A percentile compares a stretch with the other conserved stretches of the same genome.
These are phyloP conservation scores for Asterophora lycoperdoides DNA, from an alignment of 768 basidiomycete species.

Conservation along the genomic window DNA sequence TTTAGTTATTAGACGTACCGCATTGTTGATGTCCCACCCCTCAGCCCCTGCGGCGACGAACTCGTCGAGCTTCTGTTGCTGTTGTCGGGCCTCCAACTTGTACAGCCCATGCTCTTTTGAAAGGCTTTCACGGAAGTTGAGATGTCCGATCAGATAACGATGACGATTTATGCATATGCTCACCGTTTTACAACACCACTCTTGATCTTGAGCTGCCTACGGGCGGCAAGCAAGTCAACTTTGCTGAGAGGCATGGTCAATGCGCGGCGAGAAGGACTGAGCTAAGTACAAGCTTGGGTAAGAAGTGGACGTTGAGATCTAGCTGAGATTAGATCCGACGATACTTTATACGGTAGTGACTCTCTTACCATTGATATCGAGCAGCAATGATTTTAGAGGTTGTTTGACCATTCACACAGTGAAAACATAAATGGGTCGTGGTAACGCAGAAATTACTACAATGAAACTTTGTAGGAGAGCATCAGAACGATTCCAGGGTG, in stretches of 20 bases:
- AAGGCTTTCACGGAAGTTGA: conserved; percentile 37
- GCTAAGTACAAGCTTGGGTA: not conserved
- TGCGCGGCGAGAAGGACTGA: not conserved
- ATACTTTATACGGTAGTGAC: no score
- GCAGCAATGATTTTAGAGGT: no score
- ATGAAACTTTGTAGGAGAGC: conserved; percentile 34
- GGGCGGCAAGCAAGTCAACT: conserved; percentile 40
- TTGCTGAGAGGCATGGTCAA: conserved; percentile 33
- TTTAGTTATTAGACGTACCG: conserved; percentile 39
- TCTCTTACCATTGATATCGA: no score
- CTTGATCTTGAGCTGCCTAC: conserved; percentile 77
- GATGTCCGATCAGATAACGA: conserved; percentile 8
- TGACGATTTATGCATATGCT: conserved; percentile 16
- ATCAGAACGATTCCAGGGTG: conserved; percentile 15
- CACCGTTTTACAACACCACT: conserved; percentile 62
- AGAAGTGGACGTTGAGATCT: no score
- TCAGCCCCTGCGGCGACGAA: conserved; percentile 57
- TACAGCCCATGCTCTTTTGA: conserved; percentile 68
- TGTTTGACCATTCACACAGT: not conserved
- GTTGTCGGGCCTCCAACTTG: conserved; percentile 57
- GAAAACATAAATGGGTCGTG: conserved; percentile 22
- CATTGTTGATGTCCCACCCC: conserved; percentile 75
- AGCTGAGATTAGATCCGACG: no score
- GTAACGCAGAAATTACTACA: conserved; percentile 43
- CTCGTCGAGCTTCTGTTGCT: conserved; percentile 57